These are phyloP conservation scores for Colletotrichum lupini DNA, from an alignment of 2,329 filamentous ascomycete genomes.

Conservation along the genomic window DNA sequence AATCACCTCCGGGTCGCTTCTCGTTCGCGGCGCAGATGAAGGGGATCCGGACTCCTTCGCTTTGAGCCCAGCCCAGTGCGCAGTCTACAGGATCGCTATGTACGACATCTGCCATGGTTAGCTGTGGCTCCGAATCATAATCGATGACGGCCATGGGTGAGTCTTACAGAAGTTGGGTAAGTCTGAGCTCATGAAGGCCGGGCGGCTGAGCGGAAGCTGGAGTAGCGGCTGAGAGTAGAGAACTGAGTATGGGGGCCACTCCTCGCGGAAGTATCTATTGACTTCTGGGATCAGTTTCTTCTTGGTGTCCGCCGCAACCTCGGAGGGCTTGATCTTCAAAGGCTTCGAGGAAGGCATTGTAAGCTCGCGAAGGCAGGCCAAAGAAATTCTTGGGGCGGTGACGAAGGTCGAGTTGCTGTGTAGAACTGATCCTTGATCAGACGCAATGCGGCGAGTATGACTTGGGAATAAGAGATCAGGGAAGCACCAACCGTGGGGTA, in stretches of 20 bases:
- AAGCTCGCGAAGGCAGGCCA: background rate
- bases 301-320: constrained; percentile 80
- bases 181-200: constrained; percentile 28
- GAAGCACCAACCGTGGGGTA: background rate
- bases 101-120: constrained; percentile 39
- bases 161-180: constrained; percentile 33
- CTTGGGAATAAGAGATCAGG: constrained; percentile 13
- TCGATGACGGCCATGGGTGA: no score
- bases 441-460: background rate
- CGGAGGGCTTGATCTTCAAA: constrained; percentile 71
- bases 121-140: background rate
- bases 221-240: constrained; percentile 63
- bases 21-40: constrained; percentile 82
- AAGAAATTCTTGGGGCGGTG: background rate
- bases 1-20: constrained; percentile 81
- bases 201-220: constrained; percentile 56
- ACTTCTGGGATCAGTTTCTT: constrained; percentile 75
- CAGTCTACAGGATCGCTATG: constrained; percentile 18
- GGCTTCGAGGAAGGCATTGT: constrained; percentile 43
- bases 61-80: constrained; percentile 30
- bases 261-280: constrained; percentile 63
- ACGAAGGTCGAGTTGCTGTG: background rate
- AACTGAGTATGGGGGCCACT: constrained; percentile 69
- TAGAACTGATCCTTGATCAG: background rate
- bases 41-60: constrained; percentile 58